Base-by-base conservation (phyloP, 306 rosid species). In the Fragaria vesca region DNA sequence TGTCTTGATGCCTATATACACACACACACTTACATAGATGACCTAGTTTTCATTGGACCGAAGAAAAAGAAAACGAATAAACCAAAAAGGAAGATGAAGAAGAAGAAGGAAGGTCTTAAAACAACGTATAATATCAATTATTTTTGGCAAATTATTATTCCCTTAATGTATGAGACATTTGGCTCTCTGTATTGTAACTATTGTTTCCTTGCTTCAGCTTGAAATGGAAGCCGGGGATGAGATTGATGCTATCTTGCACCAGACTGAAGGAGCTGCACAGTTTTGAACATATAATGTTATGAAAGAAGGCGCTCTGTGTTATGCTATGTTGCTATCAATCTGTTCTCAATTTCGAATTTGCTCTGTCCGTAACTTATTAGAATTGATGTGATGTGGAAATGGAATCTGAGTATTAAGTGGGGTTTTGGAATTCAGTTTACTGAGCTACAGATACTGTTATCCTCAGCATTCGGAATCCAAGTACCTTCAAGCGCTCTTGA, bases 211-310 rank as follows among this genome's bases (percentile, higher is more conserved):
- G 51, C 28, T 47, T 16, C 28, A 13, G 60, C 75, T 91, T n/a
- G 90, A 86, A 73, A 83, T 89, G 97, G 97, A 91, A 83, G 91
- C 89, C 28, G 92, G 91, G 1, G 97, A 89, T 79, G 91, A 84
- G 85, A 89, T 87, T 0, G 93, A 89, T 81, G 96, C 90, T 0
- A 91, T 91, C 92, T 50, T 86, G 85, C 93, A 91, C 83, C 97
- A 91, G 73, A 88, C 84, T 11, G 97, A 91, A 7, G 92, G 90
- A 83, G 69, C 78, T 66, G 45, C 50, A 45, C 57, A 60, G 30
- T 26, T 36, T 40, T 57, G 78, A 74, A 42, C 1, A 63, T 57
- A 46, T 32, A 2, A 3, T 74, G 20, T 17, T 45, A 3, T 74
- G 70, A 8, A 74, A 48, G 74, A 40, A 26, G 28, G 28, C 28